phyloP scores from a whole-genome alignment of 2,329 filamentous ascomycete genomes.

The Clarireedia paspali region DNA sequence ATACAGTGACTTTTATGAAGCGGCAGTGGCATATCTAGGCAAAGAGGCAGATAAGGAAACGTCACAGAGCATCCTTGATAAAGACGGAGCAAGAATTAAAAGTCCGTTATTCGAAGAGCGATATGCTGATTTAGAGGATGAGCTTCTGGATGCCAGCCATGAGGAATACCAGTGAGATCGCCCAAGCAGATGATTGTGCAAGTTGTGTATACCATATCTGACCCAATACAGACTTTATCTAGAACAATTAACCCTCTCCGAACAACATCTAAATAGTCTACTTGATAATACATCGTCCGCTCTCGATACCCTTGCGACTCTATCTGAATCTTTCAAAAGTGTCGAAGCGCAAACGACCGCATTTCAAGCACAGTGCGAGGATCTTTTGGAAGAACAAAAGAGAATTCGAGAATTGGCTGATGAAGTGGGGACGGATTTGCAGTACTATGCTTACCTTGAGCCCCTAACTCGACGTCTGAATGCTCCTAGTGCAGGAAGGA shows the following conservation, averaged over 20 bases:
- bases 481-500: slow-evolving; percentile 77
- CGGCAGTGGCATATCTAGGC: slow-evolving; percentile 45
- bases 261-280: slow-evolving; percentile 73
- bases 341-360: slow-evolving; percentile 89
- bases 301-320: slow-evolving; percentile 64
- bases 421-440: slow-evolving; percentile 80
- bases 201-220: neutral
- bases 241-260: slow-evolving; percentile 73
- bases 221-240: slow-evolving; percentile 60
- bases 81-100: slow-evolving; percentile 31
- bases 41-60: slow-evolving; percentile 36
- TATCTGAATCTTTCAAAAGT: slow-evolving; percentile 79
- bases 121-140: slow-evolving; percentile 53
- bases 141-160: slow-evolving; percentile 73
- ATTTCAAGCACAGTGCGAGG: slow-evolving; percentile 88
- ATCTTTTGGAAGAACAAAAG: slow-evolving; percentile 73
- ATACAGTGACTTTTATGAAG: slow-evolving; percentile 69
- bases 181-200: neutral
- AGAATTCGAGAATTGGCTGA: slow-evolving; percentile 72
- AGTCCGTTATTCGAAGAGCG: slow-evolving; percentile 48
- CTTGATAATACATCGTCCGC: slow-evolving; percentile 70
- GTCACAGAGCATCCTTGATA: slow-evolving; percentile 16
- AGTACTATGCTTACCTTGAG: slow-evolving; percentile 91
- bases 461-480: slow-evolving; percentile 85
- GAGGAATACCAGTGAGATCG: slow-evolving; percentile 67